Base-by-base conservation (phyloP, 2,329 filamentous ascomycete genomes). In the Fusarium foetens region DNA sequence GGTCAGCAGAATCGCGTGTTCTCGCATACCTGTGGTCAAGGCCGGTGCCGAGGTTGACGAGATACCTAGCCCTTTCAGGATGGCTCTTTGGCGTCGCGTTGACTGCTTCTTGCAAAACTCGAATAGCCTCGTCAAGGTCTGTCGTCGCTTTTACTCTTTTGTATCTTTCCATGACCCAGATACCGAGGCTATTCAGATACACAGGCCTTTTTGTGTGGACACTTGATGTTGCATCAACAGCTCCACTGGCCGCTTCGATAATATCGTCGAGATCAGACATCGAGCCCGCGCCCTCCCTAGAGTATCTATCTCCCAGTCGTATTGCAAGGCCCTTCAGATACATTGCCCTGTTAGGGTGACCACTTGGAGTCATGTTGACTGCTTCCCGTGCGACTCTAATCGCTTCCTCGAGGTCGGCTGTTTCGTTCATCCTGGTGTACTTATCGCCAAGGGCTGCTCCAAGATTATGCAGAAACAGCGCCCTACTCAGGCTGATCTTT, bases 321-420 rank as follows among this genome's bases (percentile, higher is more conserved):
- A 33, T 16, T 0, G 38, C 29, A 25, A 57, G 53, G 3, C 42
- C 33, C 8, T 25, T 42, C 3, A 45, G 14, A n/a, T 23, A 35
- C n/a, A 41, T 27, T 16, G 29, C 25, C 12, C 11, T 16, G 12
- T 57, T 33, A 2, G 21, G 16, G 9, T 57, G n/a, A 0, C 13
- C 3, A 7, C 11, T 17, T 2, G n/a, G 3, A 6, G n/a, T 33
- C 17, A 17, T 23, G 2, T 1, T 6, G 3, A 35, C 29, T 33
- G 53, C 39, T 35, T 57, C 17, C 10, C 21, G 27, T 13, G 39
- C 7, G 3, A 25, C 8, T 6, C 11, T 1, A 6, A 57, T 11
- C 16, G 53, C 53, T 17, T 43, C 39, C 11, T 55, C 53, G 8
- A 57, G 19, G 12, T 35, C 17, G 5, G 31, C 16, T 5, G n/a